Base-by-base conservation (phyloP, 805 yeast species). In the Metschnikowia santaceciliae region DNA sequence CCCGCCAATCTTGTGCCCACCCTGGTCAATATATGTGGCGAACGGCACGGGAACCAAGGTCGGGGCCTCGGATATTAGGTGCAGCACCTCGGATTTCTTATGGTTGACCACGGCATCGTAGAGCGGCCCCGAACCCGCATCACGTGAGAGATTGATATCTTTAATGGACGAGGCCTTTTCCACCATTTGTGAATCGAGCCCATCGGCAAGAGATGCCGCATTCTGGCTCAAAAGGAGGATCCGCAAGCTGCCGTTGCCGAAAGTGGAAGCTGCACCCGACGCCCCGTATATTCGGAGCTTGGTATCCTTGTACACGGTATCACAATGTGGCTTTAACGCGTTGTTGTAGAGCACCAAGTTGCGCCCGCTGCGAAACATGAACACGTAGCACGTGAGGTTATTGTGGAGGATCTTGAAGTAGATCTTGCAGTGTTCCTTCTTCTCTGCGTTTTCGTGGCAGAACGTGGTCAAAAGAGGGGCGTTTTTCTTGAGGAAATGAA, bases 191-290 rank as follows among this genome's bases (percentile, higher is more conserved):
- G 44, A n/a, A 15, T 46, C 53, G n/a, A 66, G 47, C 15, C 58
- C 61, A 47, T 66, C 68, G 4, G 58, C 58, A 7, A 69, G 59
- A 13, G 59, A 42, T 1, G 58, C 54, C n/a, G 63, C 52, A 4
- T 52, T 48, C 6, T 53, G 47, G 5, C 52, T 45, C 53, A 69
- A 50, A 13, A 65, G 60, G 41, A 54, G 61, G 34, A 65, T 46
- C 36, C 62, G 57, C 35, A 67, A 57, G n/a, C 64, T 52, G 1
- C 69, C 68, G 42, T 62, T 66, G 11, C 71, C 71, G 53, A 69
- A 69, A 2, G 72, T 67, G 22, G 73, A 67, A 6, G 70, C 57
- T 3, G 66, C 65, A 0, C 71, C 71, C 17, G 72, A 61, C 1
- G 67, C 65, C 2, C 74, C 73, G 42, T 58, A 48, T 8, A 67